Evolutionary conservation across 169 alveolate species (phyloP).

Genomic region (Cryptosporidium meleagridis): DNA sequence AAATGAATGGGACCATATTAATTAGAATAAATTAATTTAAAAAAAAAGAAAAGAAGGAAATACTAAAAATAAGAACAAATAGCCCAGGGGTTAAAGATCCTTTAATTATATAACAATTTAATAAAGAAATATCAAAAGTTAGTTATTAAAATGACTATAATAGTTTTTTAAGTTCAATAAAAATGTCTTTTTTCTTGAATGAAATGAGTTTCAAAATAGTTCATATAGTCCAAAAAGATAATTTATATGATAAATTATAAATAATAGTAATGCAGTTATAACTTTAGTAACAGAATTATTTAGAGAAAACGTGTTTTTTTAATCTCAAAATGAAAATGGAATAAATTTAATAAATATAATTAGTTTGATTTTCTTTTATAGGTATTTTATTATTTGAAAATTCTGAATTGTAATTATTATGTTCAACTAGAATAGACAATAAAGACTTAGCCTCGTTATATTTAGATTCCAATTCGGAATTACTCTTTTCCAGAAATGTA

Average conservation of each 20-base stretch:
- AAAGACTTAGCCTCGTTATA: conserved; percentile 24
- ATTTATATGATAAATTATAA: too few relatives aligned
- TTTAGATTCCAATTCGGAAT: conserved; percentile 9
- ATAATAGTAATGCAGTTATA: too few relatives aligned
- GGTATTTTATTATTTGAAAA: not conserved
- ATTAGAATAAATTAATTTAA: not conserved
- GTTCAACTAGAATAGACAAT: conserved; percentile 16
- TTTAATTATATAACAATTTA: too few relatives aligned
- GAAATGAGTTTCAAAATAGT: not conserved
- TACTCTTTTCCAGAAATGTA: conserved; percentile 1
- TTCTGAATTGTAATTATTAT: not conserved
- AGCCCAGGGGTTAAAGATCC: not conserved
- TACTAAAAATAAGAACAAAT: too few relatives aligned
- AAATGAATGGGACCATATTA: not conserved
- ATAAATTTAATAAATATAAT: not conserved
- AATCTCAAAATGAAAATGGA: not conserved
- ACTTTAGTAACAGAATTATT: too few relatives aligned
- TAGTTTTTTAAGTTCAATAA: not conserved
- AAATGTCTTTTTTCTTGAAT: not conserved
- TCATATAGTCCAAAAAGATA: too few relatives aligned
- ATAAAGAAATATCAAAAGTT: too few relatives aligned
- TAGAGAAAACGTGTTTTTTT: too few relatives aligned
- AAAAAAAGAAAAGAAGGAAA: too few relatives aligned
- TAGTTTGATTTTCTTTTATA: not conserved
- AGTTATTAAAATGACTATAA: too few relatives aligned